Conservation (phyloP, 2,329 filamentous ascomycete species). For the Fusarium pseudograminearum region DNA sequence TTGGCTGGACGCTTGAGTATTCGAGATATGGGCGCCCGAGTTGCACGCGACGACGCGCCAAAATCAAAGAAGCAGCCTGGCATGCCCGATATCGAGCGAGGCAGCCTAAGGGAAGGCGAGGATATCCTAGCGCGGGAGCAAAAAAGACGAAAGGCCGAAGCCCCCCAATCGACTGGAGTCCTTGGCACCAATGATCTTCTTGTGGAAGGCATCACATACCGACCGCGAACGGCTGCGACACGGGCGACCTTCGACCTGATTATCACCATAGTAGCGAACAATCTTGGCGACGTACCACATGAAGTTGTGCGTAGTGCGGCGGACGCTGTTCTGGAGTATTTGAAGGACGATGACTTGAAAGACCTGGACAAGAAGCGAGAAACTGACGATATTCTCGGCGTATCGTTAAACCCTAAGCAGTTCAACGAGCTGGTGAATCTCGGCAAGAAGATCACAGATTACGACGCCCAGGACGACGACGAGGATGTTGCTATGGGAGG, state of each 20-base stretch:
- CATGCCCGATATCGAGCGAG: slow-evolving; percentile 78
- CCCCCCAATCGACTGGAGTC: slow-evolving; percentile 76
- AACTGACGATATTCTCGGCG: slow-evolving; percentile 92
- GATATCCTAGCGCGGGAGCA: slow-evolving; percentile 87
- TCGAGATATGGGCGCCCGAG: slow-evolving; percentile 90
- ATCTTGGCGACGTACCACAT: slow-evolving; percentile 91
- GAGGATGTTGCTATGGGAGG: slow-evolving; percentile 83
- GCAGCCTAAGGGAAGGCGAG: slow-evolving; percentile 80
- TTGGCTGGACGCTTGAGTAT: slow-evolving; percentile 94
- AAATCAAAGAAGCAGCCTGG: slow-evolving; percentile 82
- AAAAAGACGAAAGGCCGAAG: slow-evolving; percentile 84
- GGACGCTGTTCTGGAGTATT: slow-evolving; percentile 87
- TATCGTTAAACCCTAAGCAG: slow-evolving; percentile 83
- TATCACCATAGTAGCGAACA: slow-evolving; percentile 87
- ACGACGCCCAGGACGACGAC: slow-evolving; percentile 95
- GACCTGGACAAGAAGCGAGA: slow-evolving; percentile 99
- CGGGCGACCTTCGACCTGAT: slow-evolving; percentile 95
- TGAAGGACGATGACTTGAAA: slow-evolving; percentile 96
- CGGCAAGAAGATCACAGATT: slow-evolving; percentile 99
- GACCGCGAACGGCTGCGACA: slow-evolving; percentile 90
- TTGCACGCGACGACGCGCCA: slow-evolving; percentile 81
- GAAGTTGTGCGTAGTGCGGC: slow-evolving; percentile 94
- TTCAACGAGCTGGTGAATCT: slow-evolving; percentile 98
- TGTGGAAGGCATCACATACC: slow-evolving; percentile 91
- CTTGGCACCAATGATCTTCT: slow-evolving; percentile 86